These are phyloP conservation scores for Combretum micranthum DNA, from an alignment of 345 rosid genomes.

Conservation along the genomic window DNA sequence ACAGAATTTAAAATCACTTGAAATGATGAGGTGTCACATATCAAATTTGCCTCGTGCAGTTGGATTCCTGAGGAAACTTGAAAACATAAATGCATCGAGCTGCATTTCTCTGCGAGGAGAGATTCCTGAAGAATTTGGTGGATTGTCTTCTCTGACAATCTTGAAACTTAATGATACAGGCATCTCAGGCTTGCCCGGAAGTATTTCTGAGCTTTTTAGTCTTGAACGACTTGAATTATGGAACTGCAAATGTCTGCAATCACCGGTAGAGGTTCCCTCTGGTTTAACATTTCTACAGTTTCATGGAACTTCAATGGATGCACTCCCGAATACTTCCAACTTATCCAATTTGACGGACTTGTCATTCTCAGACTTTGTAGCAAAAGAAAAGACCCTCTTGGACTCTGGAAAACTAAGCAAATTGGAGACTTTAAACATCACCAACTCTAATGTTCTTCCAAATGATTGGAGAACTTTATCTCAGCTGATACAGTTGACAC, in stretches of 20 bases:
- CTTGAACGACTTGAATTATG: constrained; percentile 13
- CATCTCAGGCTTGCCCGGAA: constrained; percentile 7
- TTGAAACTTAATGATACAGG: constrained; percentile 8
- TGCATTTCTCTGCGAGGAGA: constrained; percentile 14
- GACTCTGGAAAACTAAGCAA: too few relatives aligned
- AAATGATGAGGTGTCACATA: constrained; percentile 12
- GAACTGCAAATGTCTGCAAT: constrained; percentile 8
- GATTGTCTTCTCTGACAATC: constrained; percentile 6
- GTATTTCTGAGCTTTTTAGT: constrained; percentile 10
- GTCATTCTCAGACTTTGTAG: background rate
- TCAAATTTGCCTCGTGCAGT: constrained; percentile 9
- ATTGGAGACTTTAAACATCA: too few relatives aligned
- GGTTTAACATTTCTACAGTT: constrained; percentile 12
- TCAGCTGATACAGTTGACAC: too few relatives aligned
- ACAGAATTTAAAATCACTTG: constrained; percentile 8
- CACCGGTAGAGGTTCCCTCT: constrained; percentile 10
- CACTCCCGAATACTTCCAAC: constrained; percentile 11
- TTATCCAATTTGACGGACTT: constrained; percentile 12
- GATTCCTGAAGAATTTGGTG: constrained; percentile 12
- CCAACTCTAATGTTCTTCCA: too few relatives aligned
- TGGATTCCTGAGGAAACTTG: constrained; percentile 18
- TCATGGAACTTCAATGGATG: constrained; percentile 12
- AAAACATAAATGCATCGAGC: constrained; percentile 16
- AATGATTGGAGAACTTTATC: too few relatives aligned
- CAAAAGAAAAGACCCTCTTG: too few relatives aligned